Evolutionary conservation across 2,329 filamentous ascomycete species (phyloP).

Genomic region (Elsinoe necatrix): DNA sequence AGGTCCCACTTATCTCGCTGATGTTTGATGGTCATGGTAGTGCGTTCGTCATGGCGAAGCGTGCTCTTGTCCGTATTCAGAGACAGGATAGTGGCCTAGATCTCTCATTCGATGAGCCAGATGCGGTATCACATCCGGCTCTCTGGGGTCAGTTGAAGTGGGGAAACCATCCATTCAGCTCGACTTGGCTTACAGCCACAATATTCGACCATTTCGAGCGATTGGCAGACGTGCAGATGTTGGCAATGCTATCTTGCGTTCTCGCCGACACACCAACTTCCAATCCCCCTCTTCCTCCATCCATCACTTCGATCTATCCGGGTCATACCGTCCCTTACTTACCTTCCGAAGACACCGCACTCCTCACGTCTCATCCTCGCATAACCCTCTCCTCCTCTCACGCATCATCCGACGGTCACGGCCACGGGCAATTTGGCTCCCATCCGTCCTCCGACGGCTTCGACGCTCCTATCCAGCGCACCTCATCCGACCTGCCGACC

Average conservation of each 20-base stretch:
- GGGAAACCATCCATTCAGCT: slow-evolving; percentile 49
- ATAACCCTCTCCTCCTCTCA: slow-evolving; percentile 36
- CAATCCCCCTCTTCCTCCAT: neutral
- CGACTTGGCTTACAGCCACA: slow-evolving; percentile 47
- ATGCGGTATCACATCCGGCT: slow-evolving; percentile 32
- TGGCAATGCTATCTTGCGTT: slow-evolving; percentile 57
- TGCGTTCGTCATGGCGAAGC: slow-evolving; percentile 62
- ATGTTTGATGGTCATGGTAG: slow-evolving; percentile 42
- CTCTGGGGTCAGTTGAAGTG: slow-evolving; percentile 44
- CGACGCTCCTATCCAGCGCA: slow-evolving; percentile 32
- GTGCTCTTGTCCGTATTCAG: slow-evolving; percentile 46
- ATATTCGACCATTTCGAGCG: slow-evolving; percentile 53
- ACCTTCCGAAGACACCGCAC: slow-evolving; percentile 4
- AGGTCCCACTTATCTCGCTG: slow-evolving; percentile 60
- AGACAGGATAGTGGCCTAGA: slow-evolving; percentile 42
- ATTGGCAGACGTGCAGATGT: slow-evolving; percentile 55
- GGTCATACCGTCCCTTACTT: slow-evolving; percentile 8
- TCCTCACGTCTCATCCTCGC: neutral
- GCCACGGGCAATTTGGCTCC: slow-evolving; percentile 36
- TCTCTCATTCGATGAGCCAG: slow-evolving; percentile 38
- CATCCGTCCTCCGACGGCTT: slow-evolving; percentile 44
- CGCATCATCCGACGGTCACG: slow-evolving; percentile 44
- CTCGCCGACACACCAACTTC: slow-evolving; percentile 39
- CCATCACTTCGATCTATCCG: slow-evolving; percentile 1
- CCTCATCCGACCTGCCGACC: slow-evolving; percentile 37